Evolutionary conservation across 2,329 filamentous ascomycete species (phyloP), one percentile per base, ranked within the genome.

Genomic region (Aspergillaceae sp.): DNA sequence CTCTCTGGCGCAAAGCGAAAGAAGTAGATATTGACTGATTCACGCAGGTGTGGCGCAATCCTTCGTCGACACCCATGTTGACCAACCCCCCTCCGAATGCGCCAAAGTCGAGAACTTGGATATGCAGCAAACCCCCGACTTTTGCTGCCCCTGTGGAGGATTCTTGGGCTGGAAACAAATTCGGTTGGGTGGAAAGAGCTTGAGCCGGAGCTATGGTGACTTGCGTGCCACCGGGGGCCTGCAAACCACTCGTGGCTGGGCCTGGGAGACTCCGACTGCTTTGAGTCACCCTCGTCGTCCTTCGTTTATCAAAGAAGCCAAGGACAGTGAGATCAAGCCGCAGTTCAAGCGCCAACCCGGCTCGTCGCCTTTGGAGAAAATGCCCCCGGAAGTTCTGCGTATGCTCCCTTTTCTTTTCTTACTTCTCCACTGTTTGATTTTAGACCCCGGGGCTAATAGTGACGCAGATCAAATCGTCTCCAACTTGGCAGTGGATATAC

Each of bases 351-450:
- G 46, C 42, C 51, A 53, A 38, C 60, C 54, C 40, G 61, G 54
- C 43, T 59, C 51, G 71, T 65, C 83, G 26, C 72, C 75, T 28
- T 68, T 90, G 36, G 86, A 89, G 70, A 77, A 65, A 50, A 73
- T 90, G 5, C 85, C 85, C 0, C 73, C 77, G 43, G 85, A 89
- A 67, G 71, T 89, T 52, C 75, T 87, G 47, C 78, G 84, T 87
- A 75, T 68, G 82, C 72, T 43, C 33, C 33, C 33, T 8, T 11
- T 19, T 38, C 10, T 7, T 44, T 29, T 7, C 19, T 28, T 37
- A 27, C 10, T 19, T 35, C 30, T 42, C 19, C 19, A 19, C 19
- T 42, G 42, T 8, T 38, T 34, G 5, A 7, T 19, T 50, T 47
- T 46, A 49, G 11, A 19, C 19, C 19, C 19, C 19, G 19, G 19